phyloP scores from a whole-genome alignment of 768 basidiomycete species.

The Podaxis pistillaris region DNA sequence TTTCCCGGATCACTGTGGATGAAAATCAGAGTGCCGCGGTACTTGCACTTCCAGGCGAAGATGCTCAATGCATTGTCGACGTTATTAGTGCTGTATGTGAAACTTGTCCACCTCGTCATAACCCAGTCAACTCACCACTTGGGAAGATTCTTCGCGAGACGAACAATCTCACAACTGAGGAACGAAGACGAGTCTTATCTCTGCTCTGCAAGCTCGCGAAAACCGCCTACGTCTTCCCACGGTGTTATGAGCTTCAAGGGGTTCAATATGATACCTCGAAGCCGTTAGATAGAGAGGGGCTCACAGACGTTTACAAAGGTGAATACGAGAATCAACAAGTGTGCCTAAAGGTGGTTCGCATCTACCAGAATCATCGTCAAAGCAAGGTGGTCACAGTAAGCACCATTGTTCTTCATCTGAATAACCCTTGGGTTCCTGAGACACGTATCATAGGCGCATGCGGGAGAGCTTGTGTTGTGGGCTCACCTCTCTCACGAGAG shows the following conservation, averaged over 20 bases:
- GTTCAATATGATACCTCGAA: neutral
- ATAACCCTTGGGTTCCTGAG: neutral
- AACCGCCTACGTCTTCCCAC: neutral
- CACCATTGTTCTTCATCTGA: neutral
- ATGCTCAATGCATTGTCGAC: too few relatives aligned
- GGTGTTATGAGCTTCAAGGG: neutral
- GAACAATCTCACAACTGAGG: neutral
- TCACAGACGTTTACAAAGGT: neutral
- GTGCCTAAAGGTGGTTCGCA: constrained; percentile 7
- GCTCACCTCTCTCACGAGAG: constrained; percentile 30
- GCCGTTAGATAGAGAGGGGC: neutral
- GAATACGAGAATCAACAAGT: neutral
- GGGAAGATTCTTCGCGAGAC: neutral
- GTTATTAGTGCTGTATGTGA: too few relatives aligned
- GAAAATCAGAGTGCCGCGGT: too few relatives aligned
- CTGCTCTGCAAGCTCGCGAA: neutral
- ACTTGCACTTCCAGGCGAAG: too few relatives aligned
- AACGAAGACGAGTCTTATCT: neutral
- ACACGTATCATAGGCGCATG: neutral
- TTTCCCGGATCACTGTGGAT: too few relatives aligned
- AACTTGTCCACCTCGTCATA: too few relatives aligned
- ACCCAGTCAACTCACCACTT: neutral
- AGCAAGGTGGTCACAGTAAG: neutral
- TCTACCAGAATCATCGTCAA: neutral
- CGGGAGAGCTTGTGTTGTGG: constrained; percentile 32